Conservation (phyloP, 768 basidiomycete genomes). For the Agrocybe chaxingu region DNA sequence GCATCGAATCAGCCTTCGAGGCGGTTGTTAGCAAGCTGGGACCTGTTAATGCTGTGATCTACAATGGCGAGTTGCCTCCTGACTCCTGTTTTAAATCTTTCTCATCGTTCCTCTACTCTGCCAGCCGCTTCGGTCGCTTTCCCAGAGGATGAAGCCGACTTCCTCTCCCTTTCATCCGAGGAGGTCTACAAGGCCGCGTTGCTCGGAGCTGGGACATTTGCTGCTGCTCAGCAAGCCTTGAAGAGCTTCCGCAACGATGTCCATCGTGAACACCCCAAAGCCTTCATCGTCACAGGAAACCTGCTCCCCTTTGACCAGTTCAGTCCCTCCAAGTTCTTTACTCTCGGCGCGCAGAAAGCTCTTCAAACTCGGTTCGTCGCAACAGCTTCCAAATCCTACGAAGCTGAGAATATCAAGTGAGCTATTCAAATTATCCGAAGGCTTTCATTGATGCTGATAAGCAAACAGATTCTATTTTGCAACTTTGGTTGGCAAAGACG, state of each 20-base stretch:
- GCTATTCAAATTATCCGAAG: background rate
- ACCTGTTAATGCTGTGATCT: slow-evolving; percentile 41
- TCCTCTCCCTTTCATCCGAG: slow-evolving; percentile 21
- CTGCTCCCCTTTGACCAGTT: slow-evolving; percentile 20
- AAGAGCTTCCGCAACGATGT: slow-evolving; percentile 19
- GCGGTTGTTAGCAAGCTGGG: slow-evolving; percentile 34
- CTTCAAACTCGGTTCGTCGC: slow-evolving; percentile 19
- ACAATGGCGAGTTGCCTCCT: slow-evolving; percentile 31
- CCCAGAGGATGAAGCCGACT: slow-evolving; percentile 14
- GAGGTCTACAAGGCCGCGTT: slow-evolving; percentile 11
- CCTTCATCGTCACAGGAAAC: slow-evolving; percentile 30
- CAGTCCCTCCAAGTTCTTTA: slow-evolving; percentile 7
- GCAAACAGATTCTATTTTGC: slow-evolving; percentile 25
- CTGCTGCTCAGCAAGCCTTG: slow-evolving; percentile 25
- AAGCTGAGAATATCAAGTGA: slow-evolving; percentile 18
- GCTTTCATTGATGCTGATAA: background rate
- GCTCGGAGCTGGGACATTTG: slow-evolving; percentile 17
- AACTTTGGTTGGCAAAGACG: slow-evolving; percentile 19
- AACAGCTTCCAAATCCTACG: slow-evolving; percentile 17
- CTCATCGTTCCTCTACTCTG: background rate
- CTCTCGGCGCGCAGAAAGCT: slow-evolving; percentile 23
- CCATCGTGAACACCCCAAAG: slow-evolving; percentile 21
- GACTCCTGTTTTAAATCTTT: slow-evolving; percentile 1
- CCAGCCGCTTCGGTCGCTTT: slow-evolving; percentile 13
- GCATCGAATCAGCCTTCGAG: slow-evolving; percentile 35